phyloP scores from a whole-genome alignment of 139 green algal species.

The Tetraselmis striata region DNA sequence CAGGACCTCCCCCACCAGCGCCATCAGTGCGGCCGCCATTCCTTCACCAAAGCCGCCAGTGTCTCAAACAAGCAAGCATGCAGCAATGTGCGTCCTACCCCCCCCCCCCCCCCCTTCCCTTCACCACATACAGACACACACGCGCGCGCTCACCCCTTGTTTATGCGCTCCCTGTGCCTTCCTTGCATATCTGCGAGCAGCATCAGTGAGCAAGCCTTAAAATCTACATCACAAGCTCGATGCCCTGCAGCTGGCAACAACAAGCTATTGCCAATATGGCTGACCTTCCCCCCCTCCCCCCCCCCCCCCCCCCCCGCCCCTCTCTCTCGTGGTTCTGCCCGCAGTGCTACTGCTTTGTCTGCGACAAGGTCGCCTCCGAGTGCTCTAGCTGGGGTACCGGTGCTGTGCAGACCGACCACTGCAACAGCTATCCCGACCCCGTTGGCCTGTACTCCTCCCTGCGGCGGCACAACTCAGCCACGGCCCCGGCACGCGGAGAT shows the following conservation, averaged over 20 bases:
- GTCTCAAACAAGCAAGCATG: background rate
- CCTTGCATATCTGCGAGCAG: no score
- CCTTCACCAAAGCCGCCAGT: background rate
- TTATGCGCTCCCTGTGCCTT: no score
- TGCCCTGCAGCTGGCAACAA: no score
- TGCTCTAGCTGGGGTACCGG: slow-evolving; percentile 42
- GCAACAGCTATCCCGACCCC: slow-evolving; percentile 22
- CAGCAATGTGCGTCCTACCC: background rate
- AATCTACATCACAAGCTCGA: no score
- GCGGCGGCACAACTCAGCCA: background rate
- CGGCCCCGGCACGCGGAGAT: background rate
- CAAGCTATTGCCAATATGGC: no score
- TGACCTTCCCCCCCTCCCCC: background rate
- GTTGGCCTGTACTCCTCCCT: background rate
- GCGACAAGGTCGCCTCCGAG: slow-evolving; percentile 30
- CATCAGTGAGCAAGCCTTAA: no score
- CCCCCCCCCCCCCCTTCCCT: background rate
- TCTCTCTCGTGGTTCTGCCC: background rate
- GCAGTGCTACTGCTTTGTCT: slow-evolving; percentile 55
- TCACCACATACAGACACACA: background rate
- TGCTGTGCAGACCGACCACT: slow-evolving; percentile 26
- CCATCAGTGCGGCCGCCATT: background rate
- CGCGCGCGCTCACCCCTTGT: no score
- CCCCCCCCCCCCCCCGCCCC: no score
- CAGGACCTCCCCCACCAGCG: background rate